Evolutionary conservation across 257 asterid genomes (phyloP).

Genomic region (Striga asiatica): DNA sequence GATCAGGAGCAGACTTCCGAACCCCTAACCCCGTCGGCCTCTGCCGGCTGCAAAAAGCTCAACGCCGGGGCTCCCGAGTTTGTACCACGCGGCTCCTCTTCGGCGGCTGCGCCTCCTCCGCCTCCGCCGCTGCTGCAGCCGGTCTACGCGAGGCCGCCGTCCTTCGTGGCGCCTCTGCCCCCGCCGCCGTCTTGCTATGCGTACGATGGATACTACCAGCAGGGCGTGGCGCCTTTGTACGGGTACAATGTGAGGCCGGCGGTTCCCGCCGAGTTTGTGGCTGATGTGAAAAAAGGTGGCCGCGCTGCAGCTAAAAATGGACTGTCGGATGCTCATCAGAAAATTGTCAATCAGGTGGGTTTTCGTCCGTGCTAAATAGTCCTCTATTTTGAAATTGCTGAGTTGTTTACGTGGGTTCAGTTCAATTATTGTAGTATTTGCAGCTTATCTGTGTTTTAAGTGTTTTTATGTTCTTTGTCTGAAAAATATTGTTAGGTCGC

Average conservation of each 20-base stretch:
- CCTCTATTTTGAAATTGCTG: not conserved
- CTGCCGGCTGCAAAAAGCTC: slow-evolving; percentile 33
- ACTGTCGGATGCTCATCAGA: slow-evolving; percentile 41
- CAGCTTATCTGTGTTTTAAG: not conserved
- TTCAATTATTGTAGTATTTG: not conserved
- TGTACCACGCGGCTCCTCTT: slow-evolving; percentile 45
- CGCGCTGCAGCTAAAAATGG: slow-evolving; percentile 26
- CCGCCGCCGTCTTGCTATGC: slow-evolving; percentile 31
- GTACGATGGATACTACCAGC: slow-evolving; percentile 27
- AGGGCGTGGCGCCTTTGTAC: slow-evolving; percentile 22
- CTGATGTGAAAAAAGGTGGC: slow-evolving; percentile 23
- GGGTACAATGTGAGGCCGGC: slow-evolving; percentile 25
- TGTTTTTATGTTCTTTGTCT: not conserved
- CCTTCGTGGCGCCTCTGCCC: slow-evolving; percentile 24
- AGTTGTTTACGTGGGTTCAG: not conserved
- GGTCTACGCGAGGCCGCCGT: slow-evolving; percentile 23
- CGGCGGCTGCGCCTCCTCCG: slow-evolving; percentile 22
- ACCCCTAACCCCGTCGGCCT: slow-evolving; percentile 24
- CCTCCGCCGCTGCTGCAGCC: slow-evolving; percentile 19
- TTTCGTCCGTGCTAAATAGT: not conserved
- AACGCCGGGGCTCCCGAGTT: slow-evolving; percentile 80
- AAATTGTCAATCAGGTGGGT: slow-evolving; percentile 62
- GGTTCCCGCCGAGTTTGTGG: slow-evolving; percentile 24
- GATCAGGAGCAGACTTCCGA: slow-evolving; percentile 32
- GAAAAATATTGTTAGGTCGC: not conserved